Evolutionary conservation across 1,284 basidiomycete genomes (phyloP).

Genomic region (Vanrija humicola): DNA sequence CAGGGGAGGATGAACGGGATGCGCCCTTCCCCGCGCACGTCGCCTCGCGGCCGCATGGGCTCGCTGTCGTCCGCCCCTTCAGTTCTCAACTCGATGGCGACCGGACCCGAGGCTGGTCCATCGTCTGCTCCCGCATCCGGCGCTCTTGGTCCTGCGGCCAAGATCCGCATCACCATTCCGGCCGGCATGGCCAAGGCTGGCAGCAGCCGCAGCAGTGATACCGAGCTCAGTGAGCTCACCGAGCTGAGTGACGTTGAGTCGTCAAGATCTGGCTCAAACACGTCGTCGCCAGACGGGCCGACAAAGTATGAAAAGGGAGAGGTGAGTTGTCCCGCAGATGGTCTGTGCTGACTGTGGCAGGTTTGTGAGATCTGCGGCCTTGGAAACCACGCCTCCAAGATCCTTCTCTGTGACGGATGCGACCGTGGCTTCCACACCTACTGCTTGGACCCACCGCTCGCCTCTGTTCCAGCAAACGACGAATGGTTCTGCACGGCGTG

Average conservation of each 20-base stretch:
- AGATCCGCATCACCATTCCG: slow-evolving; percentile 32
- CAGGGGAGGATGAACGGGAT: slow-evolving; percentile 12
- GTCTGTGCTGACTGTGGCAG: slow-evolving; percentile 36
- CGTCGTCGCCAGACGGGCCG: not conserved
- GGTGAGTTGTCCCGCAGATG: slow-evolving; percentile 22
- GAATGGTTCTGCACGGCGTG: slow-evolving; percentile 93
- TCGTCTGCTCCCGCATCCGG: not conserved
- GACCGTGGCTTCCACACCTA: slow-evolving; percentile 96
- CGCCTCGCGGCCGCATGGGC: slow-evolving; percentile 8
- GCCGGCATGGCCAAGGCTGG: slow-evolving; percentile 1
- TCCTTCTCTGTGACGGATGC: slow-evolving; percentile 95
- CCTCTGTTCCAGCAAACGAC: slow-evolving; percentile 71
- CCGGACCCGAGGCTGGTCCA: not conserved
- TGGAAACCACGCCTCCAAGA: slow-evolving; percentile 80
- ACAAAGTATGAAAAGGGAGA: slow-evolving; percentile 46
- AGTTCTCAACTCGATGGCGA: no score
- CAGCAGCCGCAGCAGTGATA: slow-evolving; percentile 36
- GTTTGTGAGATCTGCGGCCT: slow-evolving; percentile 87
- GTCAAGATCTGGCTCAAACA: not conserved
- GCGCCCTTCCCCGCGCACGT: slow-evolving; percentile 11
- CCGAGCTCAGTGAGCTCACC: slow-evolving; percentile 28
- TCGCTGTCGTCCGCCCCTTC: not conserved
- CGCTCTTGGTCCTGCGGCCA: slow-evolving; percentile 2
- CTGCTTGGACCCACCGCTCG: slow-evolving; percentile 87
- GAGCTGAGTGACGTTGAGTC: slow-evolving; percentile 34